Percentiles rank a stretch among this genome's conserved stretches.
These are phyloP conservation scores for Arabis alpina DNA, from an alignment of 345 rosid genomes.

Conservation along the genomic window DNA sequence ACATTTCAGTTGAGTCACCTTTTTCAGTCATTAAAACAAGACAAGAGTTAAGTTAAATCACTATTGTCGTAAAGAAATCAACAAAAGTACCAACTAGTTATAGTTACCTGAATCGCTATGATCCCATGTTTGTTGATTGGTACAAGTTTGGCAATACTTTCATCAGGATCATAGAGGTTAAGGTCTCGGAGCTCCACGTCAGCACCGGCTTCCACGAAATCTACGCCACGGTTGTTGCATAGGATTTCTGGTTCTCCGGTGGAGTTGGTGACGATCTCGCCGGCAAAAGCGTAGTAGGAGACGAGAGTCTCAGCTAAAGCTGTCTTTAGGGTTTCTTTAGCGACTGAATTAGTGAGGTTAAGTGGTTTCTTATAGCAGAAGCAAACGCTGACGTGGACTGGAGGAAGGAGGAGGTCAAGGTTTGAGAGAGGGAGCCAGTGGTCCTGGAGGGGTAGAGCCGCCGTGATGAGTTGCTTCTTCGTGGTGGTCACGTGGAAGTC, in stretches of 20 bases:
- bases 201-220: constrained; percentile 68
- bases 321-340: constrained; percentile 51
- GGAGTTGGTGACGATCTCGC: constrained; percentile 63
- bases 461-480: constrained; percentile 63
- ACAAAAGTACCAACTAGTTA: not conserved
- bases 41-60: not conserved
- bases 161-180: constrained; percentile 70
- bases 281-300: constrained; percentile 72
- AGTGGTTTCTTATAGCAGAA: constrained; percentile 62
- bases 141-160: constrained; percentile 63
- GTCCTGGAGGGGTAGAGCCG: constrained; percentile 67
- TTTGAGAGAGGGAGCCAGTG: constrained; percentile 88
- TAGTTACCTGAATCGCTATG: constrained; percentile 70
- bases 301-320: constrained; percentile 69
- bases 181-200: constrained; percentile 58
- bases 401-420: constrained; percentile 85
- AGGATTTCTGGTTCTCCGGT: constrained; percentile 79
- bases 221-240: constrained; percentile 86
- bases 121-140: constrained; percentile 64
- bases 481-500: constrained; percentile 48
- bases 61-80: not conserved
- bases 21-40: constrained; percentile 16
- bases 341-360: constrained; percentile 27
- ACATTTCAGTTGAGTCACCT: constrained; percentile 70
- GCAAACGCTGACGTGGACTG: constrained; percentile 61